These are phyloP conservation scores for Alternaria tenuissima DNA, from an alignment of 2,329 filamentous ascomycete species.

Conservation along the genomic window DNA sequence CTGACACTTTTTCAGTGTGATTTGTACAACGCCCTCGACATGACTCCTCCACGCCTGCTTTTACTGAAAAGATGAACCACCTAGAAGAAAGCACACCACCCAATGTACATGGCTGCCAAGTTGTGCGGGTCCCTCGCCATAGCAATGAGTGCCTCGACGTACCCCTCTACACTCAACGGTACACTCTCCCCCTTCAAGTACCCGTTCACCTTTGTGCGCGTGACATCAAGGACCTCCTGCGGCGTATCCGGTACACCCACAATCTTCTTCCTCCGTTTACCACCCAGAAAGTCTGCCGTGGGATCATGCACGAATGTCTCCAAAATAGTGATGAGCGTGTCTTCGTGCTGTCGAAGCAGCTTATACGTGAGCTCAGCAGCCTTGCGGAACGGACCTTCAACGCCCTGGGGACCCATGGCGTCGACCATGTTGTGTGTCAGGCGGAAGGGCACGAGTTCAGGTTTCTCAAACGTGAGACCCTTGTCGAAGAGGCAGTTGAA, in stretches of 20 bases:
- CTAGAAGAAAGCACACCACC: slow-evolving; percentile 79
- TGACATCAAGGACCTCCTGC: slow-evolving; percentile 85
- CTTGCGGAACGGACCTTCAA: slow-evolving; percentile 89
- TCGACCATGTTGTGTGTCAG: slow-evolving; percentile 98
- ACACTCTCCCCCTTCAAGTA: slow-evolving; percentile 87
- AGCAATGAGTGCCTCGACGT: slow-evolving; percentile 93
- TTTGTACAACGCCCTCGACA: not conserved
- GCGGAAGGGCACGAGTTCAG: slow-evolving; percentile 93
- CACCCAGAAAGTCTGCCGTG: slow-evolving; percentile 86
- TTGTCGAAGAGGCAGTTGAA: slow-evolving; percentile 99
- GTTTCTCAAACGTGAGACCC: slow-evolving; percentile 91
- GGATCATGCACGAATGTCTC: slow-evolving; percentile 98
- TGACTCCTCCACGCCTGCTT: not conserved
- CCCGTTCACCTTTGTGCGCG: slow-evolving; percentile 85
- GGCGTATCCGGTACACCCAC: slow-evolving; percentile 70
- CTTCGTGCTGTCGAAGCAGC: slow-evolving; percentile 87
- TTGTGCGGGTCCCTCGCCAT: slow-evolving; percentile 83
- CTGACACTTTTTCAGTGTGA: not conserved
- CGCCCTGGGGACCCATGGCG: slow-evolving; percentile 93
- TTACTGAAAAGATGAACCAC: not conserved
- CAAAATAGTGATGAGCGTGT: slow-evolving; percentile 95
- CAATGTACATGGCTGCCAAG: slow-evolving; percentile 94
- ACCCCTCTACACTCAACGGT: slow-evolving; percentile 91
- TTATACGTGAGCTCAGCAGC: slow-evolving; percentile 88
- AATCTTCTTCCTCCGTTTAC: slow-evolving; percentile 66